phyloP scores from a whole-genome alignment of 768 basidiomycete genomes.

The Chalciporus pseudorubinellus region DNA sequence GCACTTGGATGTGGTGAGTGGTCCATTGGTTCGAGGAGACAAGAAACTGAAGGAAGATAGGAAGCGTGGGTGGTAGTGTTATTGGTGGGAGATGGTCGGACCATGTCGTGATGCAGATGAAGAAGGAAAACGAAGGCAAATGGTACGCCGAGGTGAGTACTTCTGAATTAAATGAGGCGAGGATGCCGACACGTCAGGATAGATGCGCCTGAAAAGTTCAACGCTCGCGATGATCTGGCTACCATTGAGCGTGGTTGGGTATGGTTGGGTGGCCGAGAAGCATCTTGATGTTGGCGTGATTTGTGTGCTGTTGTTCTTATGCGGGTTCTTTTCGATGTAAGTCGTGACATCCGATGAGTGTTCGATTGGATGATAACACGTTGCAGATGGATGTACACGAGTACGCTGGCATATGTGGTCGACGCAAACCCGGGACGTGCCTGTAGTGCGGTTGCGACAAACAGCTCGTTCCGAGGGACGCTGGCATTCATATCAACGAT shows the following conservation, averaged over 20 bases:
- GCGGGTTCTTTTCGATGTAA: constrained; percentile 75
- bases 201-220: constrained; percentile 75
- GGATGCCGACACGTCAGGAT: neutral
- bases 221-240: constrained; percentile 50
- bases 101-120: constrained; percentile 41
- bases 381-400: constrained; percentile 56
- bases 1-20: constrained; percentile 64
- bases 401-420: constrained; percentile 80
- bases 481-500: constrained; percentile 69
- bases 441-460: constrained; percentile 69
- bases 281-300: constrained; percentile 60
- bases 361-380: neutral
- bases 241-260: constrained; percentile 61
- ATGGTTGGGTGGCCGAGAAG: constrained; percentile 72
- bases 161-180: neutral
- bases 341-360: constrained; percentile 18
- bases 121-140: constrained; percentile 43
- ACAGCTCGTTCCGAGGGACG: constrained; percentile 72
- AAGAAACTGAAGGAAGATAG: constrained; percentile 21
- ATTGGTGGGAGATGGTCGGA: constrained; percentile 62
- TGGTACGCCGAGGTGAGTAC: constrained; percentile 65
- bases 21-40: neutral
- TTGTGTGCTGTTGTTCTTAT: constrained; percentile 67
- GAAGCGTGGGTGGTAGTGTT: constrained; percentile 52
- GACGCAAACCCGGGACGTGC: constrained; percentile 84